Percentiles rank a stretch among this genome's conserved stretches.
Evolutionary conservation across 176 grass and related monocot genomes (phyloP).

Genomic region (Neostapfia colusana): DNA sequence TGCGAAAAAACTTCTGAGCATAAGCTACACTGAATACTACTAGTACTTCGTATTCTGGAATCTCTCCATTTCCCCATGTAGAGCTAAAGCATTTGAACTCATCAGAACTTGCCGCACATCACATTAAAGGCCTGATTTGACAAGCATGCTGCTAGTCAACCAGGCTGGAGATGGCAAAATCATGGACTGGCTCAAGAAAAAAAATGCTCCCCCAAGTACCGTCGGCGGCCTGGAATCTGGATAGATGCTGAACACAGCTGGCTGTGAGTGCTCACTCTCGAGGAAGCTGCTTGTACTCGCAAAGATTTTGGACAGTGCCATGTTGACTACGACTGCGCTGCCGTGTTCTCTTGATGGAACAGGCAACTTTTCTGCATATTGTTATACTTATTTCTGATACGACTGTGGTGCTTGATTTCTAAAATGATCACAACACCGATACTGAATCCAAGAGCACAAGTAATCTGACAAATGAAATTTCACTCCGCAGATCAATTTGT

Average conservation of each 20-base stretch:
- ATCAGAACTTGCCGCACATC: constrained; percentile 21
- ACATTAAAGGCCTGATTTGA: constrained; percentile 44
- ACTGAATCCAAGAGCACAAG: neutral
- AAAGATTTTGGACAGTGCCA: constrained; percentile 37
- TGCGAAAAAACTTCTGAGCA: too few relatives aligned
- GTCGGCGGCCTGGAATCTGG: neutral
- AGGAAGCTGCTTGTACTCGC: constrained; percentile 7
- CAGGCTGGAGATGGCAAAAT: constrained; percentile 11
- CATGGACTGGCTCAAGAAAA: constrained; percentile 21
- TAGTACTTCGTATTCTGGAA: too few relatives aligned
- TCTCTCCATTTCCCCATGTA: too few relatives aligned
- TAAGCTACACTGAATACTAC: too few relatives aligned
- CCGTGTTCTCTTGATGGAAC: constrained; percentile 41
- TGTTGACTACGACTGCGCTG: constrained; percentile 16
- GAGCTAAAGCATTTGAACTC: neutral
- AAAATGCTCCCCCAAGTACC: constrained; percentile 9
- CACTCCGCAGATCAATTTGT: neutral
- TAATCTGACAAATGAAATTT: neutral
- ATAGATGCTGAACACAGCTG: neutral
- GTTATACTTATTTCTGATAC: constrained; percentile 14
- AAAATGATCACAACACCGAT: constrained; percentile 30
- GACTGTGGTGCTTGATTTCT: constrained; percentile 35
- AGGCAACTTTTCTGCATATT: constrained; percentile 38
- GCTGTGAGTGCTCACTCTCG: constrained; percentile 10
- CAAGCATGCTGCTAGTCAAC: constrained; percentile 31